Evolutionary conservation across 169 alveolate species (phyloP).

Genomic region (Toxoplasma gondii): DNA sequence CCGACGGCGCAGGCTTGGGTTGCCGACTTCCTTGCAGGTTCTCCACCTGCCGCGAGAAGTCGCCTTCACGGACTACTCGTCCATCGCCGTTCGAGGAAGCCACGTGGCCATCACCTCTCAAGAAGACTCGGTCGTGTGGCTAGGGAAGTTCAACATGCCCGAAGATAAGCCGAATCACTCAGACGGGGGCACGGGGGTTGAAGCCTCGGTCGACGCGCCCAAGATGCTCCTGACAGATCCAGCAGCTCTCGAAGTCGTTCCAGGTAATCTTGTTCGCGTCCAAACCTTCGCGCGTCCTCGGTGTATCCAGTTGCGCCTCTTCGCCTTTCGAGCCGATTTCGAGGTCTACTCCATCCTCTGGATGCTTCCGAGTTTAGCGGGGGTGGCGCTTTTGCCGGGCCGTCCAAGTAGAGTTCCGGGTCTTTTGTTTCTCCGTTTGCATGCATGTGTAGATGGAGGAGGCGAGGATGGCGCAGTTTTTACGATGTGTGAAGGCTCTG

Average conservation of each 20-base stretch:
- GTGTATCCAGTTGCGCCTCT: too few species aligned
- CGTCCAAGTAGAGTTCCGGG: too few species aligned
- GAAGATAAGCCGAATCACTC: neutral
- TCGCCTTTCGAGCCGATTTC: too few species aligned
- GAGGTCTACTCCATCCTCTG: too few species aligned
- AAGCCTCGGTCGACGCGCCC: neutral
- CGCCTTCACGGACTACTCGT: conserved; percentile 42
- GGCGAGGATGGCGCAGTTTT: too few species aligned
- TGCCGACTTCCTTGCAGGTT: neutral
- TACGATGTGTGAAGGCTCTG: too few species aligned
- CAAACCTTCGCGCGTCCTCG: neutral
- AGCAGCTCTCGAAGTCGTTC: conserved; percentile 13
- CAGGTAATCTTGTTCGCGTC: neutral
- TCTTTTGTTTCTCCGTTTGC: too few species aligned
- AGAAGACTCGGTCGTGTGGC: conserved; percentile 44
- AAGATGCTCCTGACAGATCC: conserved; percentile 33
- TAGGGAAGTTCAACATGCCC: conserved; percentile 12
- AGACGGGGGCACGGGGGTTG: neutral
- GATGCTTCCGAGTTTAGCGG: too few species aligned
- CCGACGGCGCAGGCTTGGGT: too few species aligned
- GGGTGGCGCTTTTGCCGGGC: too few species aligned
- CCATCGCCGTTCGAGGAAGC: conserved; percentile 25
- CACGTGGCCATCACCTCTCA: conserved; percentile 44
- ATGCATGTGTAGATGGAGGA: too few species aligned
- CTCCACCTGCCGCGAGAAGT: conserved; percentile 26